Evolutionary conservation across 495 filamentous ascomycete species (phyloP).

Genomic region (Pyrenula aspistea): DNA sequence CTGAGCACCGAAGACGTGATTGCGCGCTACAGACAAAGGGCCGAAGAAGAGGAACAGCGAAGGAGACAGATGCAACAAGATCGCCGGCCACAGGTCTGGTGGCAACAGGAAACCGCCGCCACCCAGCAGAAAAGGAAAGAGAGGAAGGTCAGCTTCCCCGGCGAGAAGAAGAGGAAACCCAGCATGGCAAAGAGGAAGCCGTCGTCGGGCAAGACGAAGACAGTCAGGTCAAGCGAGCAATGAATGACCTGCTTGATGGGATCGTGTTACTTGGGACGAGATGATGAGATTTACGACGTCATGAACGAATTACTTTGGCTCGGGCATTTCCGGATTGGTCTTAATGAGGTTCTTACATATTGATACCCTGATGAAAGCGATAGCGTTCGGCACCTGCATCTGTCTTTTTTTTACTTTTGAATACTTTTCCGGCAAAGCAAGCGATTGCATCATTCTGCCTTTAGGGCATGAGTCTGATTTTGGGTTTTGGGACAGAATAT

Average conservation of each 20-base stretch:
- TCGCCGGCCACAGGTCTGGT: not conserved
- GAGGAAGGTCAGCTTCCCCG: not conserved
- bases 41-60: not conserved
- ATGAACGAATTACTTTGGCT: not conserved
- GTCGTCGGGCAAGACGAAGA: not conserved
- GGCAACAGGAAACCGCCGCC: not conserved
- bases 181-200: not conserved
- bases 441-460: too few species aligned
- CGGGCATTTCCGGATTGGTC: too few species aligned
- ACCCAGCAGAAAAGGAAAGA: not conserved
- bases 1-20: not conserved
- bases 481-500: too few species aligned
- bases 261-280: too few species aligned
- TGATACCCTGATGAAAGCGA: not conserved
- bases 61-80: not conserved
- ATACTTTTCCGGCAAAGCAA: too few species aligned
- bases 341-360: not conserved
- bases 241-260: not conserved
- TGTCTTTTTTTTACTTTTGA: too few species aligned
- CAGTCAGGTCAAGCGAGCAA: not conserved
- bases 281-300: not conserved
- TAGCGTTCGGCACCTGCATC: not conserved
- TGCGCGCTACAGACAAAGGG: not conserved
- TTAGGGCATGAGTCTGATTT: too few species aligned
- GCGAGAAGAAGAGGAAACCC: not conserved